phyloP scores from a whole-genome alignment of 345 rosid genomes.

The Rubroshorea leprosula region DNA sequence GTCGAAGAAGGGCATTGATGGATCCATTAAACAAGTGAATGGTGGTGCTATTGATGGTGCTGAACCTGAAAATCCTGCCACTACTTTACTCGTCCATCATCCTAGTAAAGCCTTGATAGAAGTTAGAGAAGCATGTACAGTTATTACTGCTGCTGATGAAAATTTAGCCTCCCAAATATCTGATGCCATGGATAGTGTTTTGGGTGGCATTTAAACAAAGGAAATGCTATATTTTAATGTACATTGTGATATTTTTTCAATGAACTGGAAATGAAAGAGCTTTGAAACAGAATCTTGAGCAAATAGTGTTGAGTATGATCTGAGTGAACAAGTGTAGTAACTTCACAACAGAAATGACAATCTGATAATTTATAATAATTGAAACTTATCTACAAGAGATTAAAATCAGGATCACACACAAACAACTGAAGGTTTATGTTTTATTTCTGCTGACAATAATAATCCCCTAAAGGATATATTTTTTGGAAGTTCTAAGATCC shows the following conservation, averaged over 20 bases:
- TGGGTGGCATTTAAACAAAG: constrained; percentile 42
- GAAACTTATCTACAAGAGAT: too few species aligned
- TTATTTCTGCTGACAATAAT: neutral
- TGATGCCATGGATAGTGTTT: constrained; percentile 34
- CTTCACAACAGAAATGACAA: too few species aligned
- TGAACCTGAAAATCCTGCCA: constrained; percentile 21
- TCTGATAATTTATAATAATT: too few species aligned
- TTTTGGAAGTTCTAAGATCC: too few species aligned
- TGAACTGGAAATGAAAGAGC: too few species aligned
- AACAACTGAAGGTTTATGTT: neutral
- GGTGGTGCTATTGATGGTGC: constrained; percentile 16
- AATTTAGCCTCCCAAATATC: constrained; percentile 36
- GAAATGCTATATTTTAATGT: too few species aligned
- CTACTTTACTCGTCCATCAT: constrained; percentile 26
- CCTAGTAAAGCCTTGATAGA: constrained; percentile 45
- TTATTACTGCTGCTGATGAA: constrained; percentile 39
- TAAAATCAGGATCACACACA: neutral
- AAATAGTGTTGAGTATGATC: too few species aligned
- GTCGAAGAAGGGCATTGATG: constrained; percentile 45
- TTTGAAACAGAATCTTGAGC: too few species aligned
- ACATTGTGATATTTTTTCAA: too few species aligned
- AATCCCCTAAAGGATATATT: too few species aligned
- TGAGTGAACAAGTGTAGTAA: too few species aligned
- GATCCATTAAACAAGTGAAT: constrained; percentile 30
- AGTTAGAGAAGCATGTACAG: constrained; percentile 34